Percentiles rank a stretch among this genome's conserved stretches.
phyloP scores from a whole-genome alignment of 805 yeast genomes.

The Ogataea minuta region DNA sequence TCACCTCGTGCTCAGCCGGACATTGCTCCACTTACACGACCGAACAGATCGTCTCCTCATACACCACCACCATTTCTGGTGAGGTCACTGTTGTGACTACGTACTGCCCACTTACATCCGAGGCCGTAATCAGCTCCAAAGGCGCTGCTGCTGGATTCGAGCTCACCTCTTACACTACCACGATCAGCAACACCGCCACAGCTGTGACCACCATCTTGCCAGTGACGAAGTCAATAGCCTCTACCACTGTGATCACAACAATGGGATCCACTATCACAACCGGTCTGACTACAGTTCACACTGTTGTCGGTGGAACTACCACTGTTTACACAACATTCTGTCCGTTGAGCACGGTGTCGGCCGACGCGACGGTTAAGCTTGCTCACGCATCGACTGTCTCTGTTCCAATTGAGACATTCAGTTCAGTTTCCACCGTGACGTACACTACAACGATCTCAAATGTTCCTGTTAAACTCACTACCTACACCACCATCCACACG shows the following conservation, averaged over 20 bases:
- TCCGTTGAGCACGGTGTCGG: conserved; percentile 14
- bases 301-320: conserved; percentile 14
- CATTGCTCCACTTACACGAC: conserved; percentile 18
- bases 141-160: conserved; percentile 13
- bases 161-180: conserved; percentile 18
- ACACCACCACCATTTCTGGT: conserved; percentile 21
- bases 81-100: conserved; percentile 24
- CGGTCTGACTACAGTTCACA: conserved; percentile 11
- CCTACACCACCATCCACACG: conserved; percentile 18
- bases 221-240: conserved; percentile 9
- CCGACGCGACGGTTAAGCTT: conserved; percentile 21
- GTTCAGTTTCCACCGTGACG: conserved; percentile 16
- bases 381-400: conserved; percentile 21
- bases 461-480: conserved; percentile 27
- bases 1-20: conserved; percentile 17
- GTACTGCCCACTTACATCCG: conserved; percentile 19
- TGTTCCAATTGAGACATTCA: conserved; percentile 18
- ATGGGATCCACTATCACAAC: conserved; percentile 11
- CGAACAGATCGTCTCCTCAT: conserved; percentile 22
- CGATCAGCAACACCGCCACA: conserved; percentile 13
- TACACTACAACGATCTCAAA: conserved; percentile 29
- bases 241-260: conserved; percentile 7
- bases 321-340: conserved; percentile 21
- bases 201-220: conserved; percentile 21
- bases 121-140: conserved; percentile 14